phyloP scores from a whole-genome alignment of 2,329 filamentous ascomycete species.

The Neofusicoccum sp. region DNA sequence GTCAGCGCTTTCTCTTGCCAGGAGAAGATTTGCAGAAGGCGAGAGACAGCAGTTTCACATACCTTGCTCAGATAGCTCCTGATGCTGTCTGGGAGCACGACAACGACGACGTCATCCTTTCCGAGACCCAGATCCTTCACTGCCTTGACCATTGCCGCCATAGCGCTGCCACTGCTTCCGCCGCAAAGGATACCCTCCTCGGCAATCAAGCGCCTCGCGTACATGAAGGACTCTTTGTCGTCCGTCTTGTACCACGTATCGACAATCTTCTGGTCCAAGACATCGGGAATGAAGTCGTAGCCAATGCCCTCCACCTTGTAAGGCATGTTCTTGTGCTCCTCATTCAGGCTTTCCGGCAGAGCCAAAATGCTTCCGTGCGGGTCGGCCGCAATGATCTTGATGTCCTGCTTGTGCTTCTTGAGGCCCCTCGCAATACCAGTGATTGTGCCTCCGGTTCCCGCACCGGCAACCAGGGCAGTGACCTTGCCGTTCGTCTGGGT shows the following conservation, averaged over 20 bases:
- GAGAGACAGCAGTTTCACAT: slow-evolving; percentile 18
- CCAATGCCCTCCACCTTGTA: slow-evolving; percentile 99
- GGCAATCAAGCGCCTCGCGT: slow-evolving; percentile 83
- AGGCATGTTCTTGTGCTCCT: slow-evolving; percentile 73
- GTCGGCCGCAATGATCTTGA: slow-evolving; percentile 91
- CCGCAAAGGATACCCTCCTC: slow-evolving; percentile 94
- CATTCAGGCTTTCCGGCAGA: slow-evolving; percentile 74
- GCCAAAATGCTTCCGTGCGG: slow-evolving; percentile 90
- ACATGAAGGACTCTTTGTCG: slow-evolving; percentile 85
- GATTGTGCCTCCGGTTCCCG: slow-evolving; percentile 93
- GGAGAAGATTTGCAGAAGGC: not conserved
- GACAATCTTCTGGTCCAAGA: slow-evolving; percentile 74
- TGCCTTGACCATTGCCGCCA: slow-evolving; percentile 76
- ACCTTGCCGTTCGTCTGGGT: slow-evolving; percentile 80
- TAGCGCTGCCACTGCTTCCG: slow-evolving; percentile 88
- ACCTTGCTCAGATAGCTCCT: slow-evolving; percentile 92
- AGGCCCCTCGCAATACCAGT: slow-evolving; percentile 83
- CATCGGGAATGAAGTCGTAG: slow-evolving; percentile 96
- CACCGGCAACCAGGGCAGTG: slow-evolving; percentile 81
- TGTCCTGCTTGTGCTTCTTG: slow-evolving; percentile 77
- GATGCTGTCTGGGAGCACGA: slow-evolving; percentile 92
- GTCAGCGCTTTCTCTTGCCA: not conserved
- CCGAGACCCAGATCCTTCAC: slow-evolving; percentile 73
- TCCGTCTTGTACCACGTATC: slow-evolving; percentile 99
- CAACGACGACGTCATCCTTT: slow-evolving; percentile 84